Base-by-base conservation (phyloP, 2,329 filamentous ascomycete genomes). In the Penicillium sp. region DNA sequence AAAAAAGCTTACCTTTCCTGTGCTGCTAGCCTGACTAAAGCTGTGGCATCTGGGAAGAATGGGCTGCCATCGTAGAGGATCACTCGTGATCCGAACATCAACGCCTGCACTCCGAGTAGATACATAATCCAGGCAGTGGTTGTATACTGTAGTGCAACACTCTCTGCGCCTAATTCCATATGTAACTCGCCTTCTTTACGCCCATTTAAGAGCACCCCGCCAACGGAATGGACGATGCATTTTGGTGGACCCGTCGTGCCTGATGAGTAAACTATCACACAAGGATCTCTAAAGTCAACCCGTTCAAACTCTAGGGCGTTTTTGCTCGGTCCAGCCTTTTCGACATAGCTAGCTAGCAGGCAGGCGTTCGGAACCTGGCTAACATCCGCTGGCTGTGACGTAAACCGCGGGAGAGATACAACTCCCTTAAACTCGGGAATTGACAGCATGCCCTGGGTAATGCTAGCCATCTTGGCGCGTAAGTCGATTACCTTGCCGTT, bases 61-160 rank as follows among this genome's bases (percentile, higher is more conserved):
- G 90, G 90, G 9, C 86, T 90, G 3, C 90, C 90, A 67, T 95
- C 90, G 68, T 95, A 95, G n/a, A 93, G 76, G 1, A 95, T 72
- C 1, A 81, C 77, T 6, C 83, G n/a, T n/a, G n/a, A n/a, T n/a
- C n/a, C n/a, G n/a, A n/a, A n/a, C n/a, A n/a, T n/a, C n/a, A n/a
- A n/a, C n/a, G n/a, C n/a, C n/a, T n/a, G 79, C 0, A 79, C 78
- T 7, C 89, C 89, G 36, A 79, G 74, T 1, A 87, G 63, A 67
- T 93, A 94, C 90, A 96, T 95, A 73, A 96, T 94, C 90, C 90
- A 95, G 0, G 88, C 88, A 0, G 88, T 91, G 0, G 85, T 88
- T 1, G 85, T 87, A 63, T 84, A 86, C 65, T 87, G 84, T 32
- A 86, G 60, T 7, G 73, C 67, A 0, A 79, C 75, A 14, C 69